Conservation (phyloP, 441 rosid species). For the Gossypium aridum region DNA sequence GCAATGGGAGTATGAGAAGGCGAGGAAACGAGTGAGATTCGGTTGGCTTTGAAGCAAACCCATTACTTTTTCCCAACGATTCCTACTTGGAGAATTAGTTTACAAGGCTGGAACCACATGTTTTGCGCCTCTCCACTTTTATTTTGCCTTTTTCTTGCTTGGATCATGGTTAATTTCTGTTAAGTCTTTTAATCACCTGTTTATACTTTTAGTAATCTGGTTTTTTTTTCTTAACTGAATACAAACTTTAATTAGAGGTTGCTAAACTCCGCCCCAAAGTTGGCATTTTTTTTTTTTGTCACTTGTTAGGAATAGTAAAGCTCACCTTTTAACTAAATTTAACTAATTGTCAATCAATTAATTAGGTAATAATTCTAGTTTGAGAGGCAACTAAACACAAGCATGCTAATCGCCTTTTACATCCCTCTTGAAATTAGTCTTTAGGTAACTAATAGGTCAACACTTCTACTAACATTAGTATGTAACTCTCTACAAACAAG, state of each 20-base stretch:
- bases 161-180: neutral
- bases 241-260: neutral
- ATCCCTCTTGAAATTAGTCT: neutral
- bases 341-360: neutral
- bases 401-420: neutral
- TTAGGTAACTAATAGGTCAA: neutral
- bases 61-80: constrained; percentile 62
- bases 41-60: constrained; percentile 82
- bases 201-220: neutral
- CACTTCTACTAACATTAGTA: neutral
- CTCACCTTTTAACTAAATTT: neutral
- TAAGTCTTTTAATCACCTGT: neutral
- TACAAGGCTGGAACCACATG: constrained; percentile 89
- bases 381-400: neutral
- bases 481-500: neutral
- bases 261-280: neutral
- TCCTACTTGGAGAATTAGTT: constrained; percentile 61
- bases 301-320: neutral
- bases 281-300: neutral
- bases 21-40: constrained; percentile 59
- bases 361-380: neutral
- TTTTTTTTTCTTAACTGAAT: neutral
- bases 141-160: constrained; percentile 6
- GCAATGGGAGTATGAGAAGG: constrained; percentile 27
- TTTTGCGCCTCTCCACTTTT: constrained; percentile 19